These are phyloP conservation scores for Huntiella bhutanensis DNA, from an alignment of 2,329 filamentous ascomycete genomes.

Conservation along the genomic window DNA sequence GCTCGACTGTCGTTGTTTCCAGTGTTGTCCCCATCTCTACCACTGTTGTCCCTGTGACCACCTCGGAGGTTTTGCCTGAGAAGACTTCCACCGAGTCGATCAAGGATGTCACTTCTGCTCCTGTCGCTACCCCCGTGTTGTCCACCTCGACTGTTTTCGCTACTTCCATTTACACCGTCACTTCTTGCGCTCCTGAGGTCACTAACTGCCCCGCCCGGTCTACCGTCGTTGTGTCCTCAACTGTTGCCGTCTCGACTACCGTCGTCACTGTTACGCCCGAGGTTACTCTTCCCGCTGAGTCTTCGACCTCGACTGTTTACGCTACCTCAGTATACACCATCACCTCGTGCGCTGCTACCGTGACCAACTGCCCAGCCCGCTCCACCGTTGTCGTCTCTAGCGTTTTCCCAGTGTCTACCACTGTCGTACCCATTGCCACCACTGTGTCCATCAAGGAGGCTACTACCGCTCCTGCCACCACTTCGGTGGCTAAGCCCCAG, in stretches of 20 bases:
- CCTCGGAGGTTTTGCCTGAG: neutral
- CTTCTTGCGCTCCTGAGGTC: conserved; percentile 16
- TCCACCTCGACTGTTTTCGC: conserved; percentile 17
- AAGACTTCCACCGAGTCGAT: neutral
- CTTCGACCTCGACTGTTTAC: conserved; percentile 22
- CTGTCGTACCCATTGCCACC: conserved; percentile 22
- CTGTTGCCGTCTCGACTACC: neutral
- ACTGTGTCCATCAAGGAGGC: neutral
- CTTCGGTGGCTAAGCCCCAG: neutral
- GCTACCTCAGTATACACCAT: conserved; percentile 30
- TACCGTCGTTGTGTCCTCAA: neutral
- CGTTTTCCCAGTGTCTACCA: conserved; percentile 25
- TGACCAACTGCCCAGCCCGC: conserved; percentile 20
- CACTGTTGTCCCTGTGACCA: neutral
- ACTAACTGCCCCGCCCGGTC: conserved; percentile 17
- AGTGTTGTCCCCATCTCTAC: neutral
- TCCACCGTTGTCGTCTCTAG: conserved; percentile 22
- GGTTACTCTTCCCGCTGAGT: neutral
- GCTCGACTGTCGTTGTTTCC: conserved; percentile 16
- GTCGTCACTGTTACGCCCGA: neutral
- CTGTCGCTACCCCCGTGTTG: neutral
- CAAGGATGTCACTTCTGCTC: neutral
- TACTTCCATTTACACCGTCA: conserved; percentile 18
- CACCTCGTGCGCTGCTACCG: conserved; percentile 31
- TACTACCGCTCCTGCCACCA: neutral